Evolutionary conservation across 2,329 filamentous ascomycete species (phyloP).

Genomic region (Claviceps sp.): DNA sequence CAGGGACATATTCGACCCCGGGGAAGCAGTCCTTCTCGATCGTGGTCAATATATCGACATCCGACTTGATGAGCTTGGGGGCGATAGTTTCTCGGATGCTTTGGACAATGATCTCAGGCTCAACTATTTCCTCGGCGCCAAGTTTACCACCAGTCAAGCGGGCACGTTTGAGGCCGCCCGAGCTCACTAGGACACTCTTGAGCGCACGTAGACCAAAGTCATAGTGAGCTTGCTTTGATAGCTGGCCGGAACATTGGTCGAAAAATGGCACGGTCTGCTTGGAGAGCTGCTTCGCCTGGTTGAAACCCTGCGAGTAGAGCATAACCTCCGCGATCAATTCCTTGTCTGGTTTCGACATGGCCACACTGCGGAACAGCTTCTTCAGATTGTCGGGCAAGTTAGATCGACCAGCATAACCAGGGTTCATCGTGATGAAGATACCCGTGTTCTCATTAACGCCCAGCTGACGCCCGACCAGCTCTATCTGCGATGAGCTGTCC

Average conservation of each 20-base stretch:
- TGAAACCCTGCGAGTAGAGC: constrained; percentile 99
- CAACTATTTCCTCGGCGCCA: constrained; percentile 59
- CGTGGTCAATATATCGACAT: constrained; percentile 75
- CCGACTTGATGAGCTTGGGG: constrained; percentile 84
- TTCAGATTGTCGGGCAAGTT: constrained; percentile 98
- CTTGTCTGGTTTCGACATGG: constrained; percentile 99
- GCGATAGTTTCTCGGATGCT: constrained; percentile 97
- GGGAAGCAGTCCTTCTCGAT: constrained; percentile 85
- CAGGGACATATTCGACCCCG: constrained; percentile 82
- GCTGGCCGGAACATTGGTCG: constrained; percentile 64
- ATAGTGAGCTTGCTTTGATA: constrained; percentile 97
- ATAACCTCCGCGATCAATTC: constrained; percentile 99
- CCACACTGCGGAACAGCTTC: constrained; percentile 97
- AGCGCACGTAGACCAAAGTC: constrained; percentile 95
- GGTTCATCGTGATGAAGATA: constrained; percentile 99
- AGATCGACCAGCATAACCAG: constrained; percentile 93
- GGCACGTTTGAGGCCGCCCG: constrained; percentile 84
- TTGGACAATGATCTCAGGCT: constrained; percentile 96
- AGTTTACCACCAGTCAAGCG: constrained; percentile 49
- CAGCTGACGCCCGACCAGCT: constrained; percentile 82
- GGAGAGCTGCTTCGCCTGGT: constrained; percentile 83
- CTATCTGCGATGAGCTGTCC: constrained; percentile 78
- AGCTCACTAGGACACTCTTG: constrained; percentile 97
- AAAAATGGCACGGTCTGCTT: constrained; percentile 98
- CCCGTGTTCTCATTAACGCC: constrained; percentile 86